Evolutionary conservation across 2,329 filamentous ascomycete genomes (phyloP), one percentile per base, ranked within the genome.

Genomic region (Xylariaceae sp.): DNA sequence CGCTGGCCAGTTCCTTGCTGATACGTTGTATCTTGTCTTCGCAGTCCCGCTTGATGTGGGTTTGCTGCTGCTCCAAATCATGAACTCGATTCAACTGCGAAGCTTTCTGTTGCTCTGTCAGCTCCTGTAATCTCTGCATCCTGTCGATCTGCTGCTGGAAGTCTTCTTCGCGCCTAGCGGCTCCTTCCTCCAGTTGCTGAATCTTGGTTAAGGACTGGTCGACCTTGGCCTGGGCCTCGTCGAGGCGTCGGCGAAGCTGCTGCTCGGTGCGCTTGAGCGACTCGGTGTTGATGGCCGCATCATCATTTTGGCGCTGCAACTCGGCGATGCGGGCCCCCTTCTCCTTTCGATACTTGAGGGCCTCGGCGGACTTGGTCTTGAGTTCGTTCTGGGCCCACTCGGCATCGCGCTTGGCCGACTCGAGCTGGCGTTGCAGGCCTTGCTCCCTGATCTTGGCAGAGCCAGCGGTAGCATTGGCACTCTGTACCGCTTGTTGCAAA

Each of bases 341-440:
- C 66, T 99, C 94, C 66, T 96, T 97, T 55, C 94, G 84, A 69
- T 88, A 92, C 64, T 91, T 96, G 58, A 92, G 81, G 42, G 90
- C 84, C 66, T 99, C 94, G 9, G 85, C 82, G 54, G 82, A 86
- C 72, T 96, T 95, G 0, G 89, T 91, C 73, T 95, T 92, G 18
- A 97, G 79, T 68, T 99, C 94, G 39, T 79, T 84, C 64, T 96
- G 90, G 48, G 94, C 86, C 88, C 90, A 99, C 61, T 97, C 92
- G 57, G 89, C 89, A 72, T 90, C 96, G 62, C 87, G 87, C 66
- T 90, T 90, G 15, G 92, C 83, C 48, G 95, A 77, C 39, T 95
- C 90, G 33, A 97, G 78, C 67, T 97, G 91, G 67, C 96, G 91
- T 68, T 94, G 85, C 11, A 97, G 75, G 30, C 85, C 87, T 64